Evolutionary conservation across 495 filamentous ascomycete genomes (phyloP).

Genomic region (Tuber brumale): DNA sequence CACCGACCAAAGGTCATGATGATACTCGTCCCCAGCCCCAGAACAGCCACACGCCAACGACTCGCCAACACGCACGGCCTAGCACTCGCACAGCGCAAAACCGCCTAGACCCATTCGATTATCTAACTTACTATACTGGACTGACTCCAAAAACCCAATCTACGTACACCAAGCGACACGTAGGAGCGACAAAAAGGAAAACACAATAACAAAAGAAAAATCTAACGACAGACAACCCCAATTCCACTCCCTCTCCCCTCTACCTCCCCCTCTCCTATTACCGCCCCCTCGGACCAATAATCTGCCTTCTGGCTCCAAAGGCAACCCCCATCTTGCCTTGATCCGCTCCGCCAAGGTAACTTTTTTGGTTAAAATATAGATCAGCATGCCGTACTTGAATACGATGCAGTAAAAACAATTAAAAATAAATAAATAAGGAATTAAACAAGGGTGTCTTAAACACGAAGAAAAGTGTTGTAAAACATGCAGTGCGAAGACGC

Average conservation of each 20-base stretch:
- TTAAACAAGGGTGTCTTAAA: conserved; percentile 15
- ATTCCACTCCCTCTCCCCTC: background rate
- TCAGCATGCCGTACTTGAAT: conserved; percentile 2
- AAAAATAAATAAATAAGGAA: conserved; percentile 17
- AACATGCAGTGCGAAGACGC: conserved; percentile 17
- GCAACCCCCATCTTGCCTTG: conserved; percentile 88
- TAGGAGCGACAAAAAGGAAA: background rate
- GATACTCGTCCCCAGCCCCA: background rate
- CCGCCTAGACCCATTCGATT: background rate
- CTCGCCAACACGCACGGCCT: background rate
- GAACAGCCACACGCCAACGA: too few relatives aligned
- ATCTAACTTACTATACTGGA: background rate
- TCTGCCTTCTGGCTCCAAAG: conserved; percentile 84
- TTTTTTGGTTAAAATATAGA: conserved; percentile 18
- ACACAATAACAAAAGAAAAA: background rate
- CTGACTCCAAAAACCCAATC: background rate
- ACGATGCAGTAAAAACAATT: conserved; percentile 3
- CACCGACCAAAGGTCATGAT: background rate
- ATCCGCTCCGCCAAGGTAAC: conserved; percentile 94
- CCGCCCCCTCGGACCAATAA: conserved; percentile 48
- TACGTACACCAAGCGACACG: background rate
- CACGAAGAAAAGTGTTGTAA: conserved; percentile 11
- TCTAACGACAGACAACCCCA: background rate
- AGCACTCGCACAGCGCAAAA: background rate
- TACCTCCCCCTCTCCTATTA: conserved; percentile 8